Evolutionary conservation across 306 rosid species (phyloP).

Genomic region (Gastrolobium bilobum): DNA sequence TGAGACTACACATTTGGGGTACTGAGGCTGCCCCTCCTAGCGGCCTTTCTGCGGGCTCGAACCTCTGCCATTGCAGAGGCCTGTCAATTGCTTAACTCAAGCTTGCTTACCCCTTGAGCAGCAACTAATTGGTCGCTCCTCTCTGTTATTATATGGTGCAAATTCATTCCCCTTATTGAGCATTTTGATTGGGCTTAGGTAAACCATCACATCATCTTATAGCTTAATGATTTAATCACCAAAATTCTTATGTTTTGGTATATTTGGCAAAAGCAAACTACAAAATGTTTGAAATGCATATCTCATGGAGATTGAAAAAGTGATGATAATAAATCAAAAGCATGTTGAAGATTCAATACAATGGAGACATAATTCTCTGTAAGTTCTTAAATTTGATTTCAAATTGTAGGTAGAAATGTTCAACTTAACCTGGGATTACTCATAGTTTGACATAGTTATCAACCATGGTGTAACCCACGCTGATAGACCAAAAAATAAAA

Average conservation of each 20-base stretch:
- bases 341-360: neutral
- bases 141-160: neutral
- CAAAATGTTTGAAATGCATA: conserved; percentile 17
- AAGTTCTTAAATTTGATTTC: conserved; percentile 22
- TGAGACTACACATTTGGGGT: too few relatives aligned
- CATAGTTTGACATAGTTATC: neutral
- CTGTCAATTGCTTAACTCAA: neutral
- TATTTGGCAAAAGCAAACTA: conserved; percentile 5
- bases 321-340: neutral
- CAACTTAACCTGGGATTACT: neutral
- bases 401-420: conserved; percentile 14
- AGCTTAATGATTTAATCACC: conserved; percentile 1
- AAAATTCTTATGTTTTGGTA: neutral
- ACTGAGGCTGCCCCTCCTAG: too few relatives aligned
- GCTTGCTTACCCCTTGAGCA: neutral
- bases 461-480: conserved; percentile 1
- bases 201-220: neutral
- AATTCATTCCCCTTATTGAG: neutral
- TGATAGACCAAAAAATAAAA: neutral
- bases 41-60: too few relatives aligned
- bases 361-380: neutral
- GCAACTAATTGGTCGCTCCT: neutral
- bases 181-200: neutral
- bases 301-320: neutral
- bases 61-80: too few relatives aligned